Evolutionary conservation across 2,329 filamentous ascomycete species (phyloP).

Genomic region (Fusarium luffae): DNA sequence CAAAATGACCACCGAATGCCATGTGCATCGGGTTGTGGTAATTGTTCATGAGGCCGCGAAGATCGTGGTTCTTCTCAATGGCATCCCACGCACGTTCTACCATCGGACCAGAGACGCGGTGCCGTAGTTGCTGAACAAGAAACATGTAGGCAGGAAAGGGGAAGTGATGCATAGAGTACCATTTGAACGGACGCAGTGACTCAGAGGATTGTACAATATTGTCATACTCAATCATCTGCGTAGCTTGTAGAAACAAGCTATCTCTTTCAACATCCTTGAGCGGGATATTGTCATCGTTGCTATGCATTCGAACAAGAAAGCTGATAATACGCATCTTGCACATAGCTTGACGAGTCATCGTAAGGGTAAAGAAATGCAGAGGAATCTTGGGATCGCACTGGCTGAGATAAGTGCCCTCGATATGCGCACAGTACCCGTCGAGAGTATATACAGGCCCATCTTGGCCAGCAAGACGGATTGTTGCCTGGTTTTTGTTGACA

Average conservation of each 20-base stretch:
- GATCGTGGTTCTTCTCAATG: conserved; percentile 65
- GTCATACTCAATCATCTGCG: conserved; percentile 69
- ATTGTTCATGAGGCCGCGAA: conserved; percentile 60
- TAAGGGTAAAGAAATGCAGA: conserved; percentile 67
- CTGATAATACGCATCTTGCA: conserved; percentile 67
- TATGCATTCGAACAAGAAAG: conserved; percentile 62
- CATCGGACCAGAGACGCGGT: conserved; percentile 63
- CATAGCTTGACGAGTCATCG: conserved; percentile 66
- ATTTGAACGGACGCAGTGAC: conserved; percentile 63
- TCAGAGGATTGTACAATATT: conserved; percentile 65
- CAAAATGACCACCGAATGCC: conserved; percentile 66
- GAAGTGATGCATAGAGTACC: conserved; percentile 70
- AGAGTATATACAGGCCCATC: conserved; percentile 62
- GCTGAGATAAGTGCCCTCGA: conserved; percentile 66
- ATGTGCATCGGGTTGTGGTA: conserved; percentile 67
- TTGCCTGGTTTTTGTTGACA: conserved; percentile 45
- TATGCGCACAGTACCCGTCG: conserved; percentile 64
- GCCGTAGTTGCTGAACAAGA: conserved; percentile 65
- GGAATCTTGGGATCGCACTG: conserved; percentile 69
- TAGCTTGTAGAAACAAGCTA: conserved; percentile 64
- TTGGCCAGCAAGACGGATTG: conserved; percentile 61
- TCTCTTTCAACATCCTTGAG: conserved; percentile 62
- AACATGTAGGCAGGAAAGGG: conserved; percentile 72
- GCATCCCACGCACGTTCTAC: conserved; percentile 69
- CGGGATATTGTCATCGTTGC: conserved; percentile 51